Evolutionary conservation across 129 eudicot genomes (phyloP), one percentile per base, ranked within the genome.

Genomic region (Flaveria sonorensis): DNA sequence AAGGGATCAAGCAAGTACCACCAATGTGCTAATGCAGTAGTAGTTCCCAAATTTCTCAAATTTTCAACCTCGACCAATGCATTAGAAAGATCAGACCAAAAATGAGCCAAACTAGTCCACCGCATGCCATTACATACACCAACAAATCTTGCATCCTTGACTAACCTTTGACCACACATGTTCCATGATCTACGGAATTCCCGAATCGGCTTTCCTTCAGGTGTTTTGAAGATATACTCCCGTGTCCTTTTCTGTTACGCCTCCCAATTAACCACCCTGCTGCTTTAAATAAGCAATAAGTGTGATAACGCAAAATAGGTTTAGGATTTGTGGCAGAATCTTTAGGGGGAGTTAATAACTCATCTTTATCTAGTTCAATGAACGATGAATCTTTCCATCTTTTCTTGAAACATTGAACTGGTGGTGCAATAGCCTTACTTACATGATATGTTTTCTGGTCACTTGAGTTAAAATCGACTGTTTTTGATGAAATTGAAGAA

Each of bases 1-100:
- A 94, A 94, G 24, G 99, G 99, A 89, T 94, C 92, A 61, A 94
- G 87, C 79, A 94, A 85, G 80, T 81, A 83, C 97, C 99, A 94
- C 55, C 83, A 73, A 77, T 65, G 86, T 74, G 90, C 96, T 82
- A 94, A 83, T 28, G 84, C 84, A 69, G 83, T 46, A 24, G 62
- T 65, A 40, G 83, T 56, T 79, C 81, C 89, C 63, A 70, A 71
- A 24, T 67, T 67, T 69, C 56, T 72, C 64, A 84, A 77, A 67
- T 85, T 83, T 24, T 89, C 87, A 72, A 91, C 85, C 71, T 81
- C 76, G n/a, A 48, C 64, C 43, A 85, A 71, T 60, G 89, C 79
- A 10, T 71, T 72, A 24, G 86, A 88, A 43, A 94, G 83, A 84
- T 91, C 99, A 55, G 87, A 73, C 79, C 74, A 76, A 40, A 91